phyloP scores from a whole-genome alignment of 352 stramenopile species.

The Globisporangium spiculum region DNA sequence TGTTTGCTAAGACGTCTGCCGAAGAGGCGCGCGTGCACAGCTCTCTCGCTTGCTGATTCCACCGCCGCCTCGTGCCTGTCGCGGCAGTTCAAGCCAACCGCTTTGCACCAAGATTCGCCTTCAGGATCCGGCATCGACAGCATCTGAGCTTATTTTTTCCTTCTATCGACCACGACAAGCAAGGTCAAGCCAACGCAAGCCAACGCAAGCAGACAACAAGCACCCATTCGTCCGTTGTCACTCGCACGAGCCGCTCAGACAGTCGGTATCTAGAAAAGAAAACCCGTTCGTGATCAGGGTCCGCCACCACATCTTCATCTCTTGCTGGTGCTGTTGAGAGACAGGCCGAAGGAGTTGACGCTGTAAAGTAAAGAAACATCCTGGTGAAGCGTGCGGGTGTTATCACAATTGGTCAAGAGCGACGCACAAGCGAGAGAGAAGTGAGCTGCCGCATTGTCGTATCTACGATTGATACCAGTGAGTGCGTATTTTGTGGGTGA shows the following conservation, averaged over 20 bases:
- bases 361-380: background rate
- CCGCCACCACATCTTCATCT: too few species aligned
- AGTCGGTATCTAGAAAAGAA: slow-evolving; percentile 2
- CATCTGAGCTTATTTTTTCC: background rate
- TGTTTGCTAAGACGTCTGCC: background rate
- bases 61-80: background rate
- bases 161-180: background rate
- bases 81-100: background rate
- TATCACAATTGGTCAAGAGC: background rate
- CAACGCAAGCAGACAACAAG: background rate
- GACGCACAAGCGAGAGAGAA: background rate
- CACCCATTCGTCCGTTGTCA: background rate
- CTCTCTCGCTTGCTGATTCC: background rate
- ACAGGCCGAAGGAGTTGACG: background rate
- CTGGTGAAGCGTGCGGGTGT: background rate
- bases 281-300: background rate
- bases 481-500: background rate
- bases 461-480: background rate
- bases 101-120: background rate
- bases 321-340: background rate
- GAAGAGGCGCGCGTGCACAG: background rate
- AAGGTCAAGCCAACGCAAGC: background rate
- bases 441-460: background rate
- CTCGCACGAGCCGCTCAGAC: background rate
- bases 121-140: background rate